A percentile compares a stretch with the other conserved stretches of the same genome.
Evolutionary conservation across 805 yeast species (phyloP).

Genomic region (Wickerhamiella sorbophila): DNA sequence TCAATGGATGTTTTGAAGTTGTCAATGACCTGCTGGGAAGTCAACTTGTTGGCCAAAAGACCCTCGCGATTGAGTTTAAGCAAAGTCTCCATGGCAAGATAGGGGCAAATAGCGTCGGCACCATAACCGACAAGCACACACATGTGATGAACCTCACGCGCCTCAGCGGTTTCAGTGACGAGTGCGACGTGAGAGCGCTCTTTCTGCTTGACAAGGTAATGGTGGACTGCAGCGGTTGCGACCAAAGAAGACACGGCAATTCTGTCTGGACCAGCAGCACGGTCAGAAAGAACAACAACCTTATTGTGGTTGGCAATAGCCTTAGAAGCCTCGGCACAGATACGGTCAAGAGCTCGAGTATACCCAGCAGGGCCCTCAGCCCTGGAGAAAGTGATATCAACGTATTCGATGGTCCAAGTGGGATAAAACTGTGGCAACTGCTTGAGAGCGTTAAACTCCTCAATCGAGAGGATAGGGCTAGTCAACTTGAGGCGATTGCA

Average conservation of each 20-base stretch:
- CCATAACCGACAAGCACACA: constrained; percentile 94
- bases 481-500: constrained; percentile 75
- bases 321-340: constrained; percentile 74
- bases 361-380: constrained; percentile 78
- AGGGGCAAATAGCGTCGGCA: constrained; percentile 92
- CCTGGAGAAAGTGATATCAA: constrained; percentile 81
- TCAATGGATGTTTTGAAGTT: constrained; percentile 80
- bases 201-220: constrained; percentile 86
- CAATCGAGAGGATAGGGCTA: constrained; percentile 66
- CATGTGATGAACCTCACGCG: constrained; percentile 92
- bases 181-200: constrained; percentile 92
- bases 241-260: constrained; percentile 75
- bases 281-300: constrained; percentile 66
- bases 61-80: constrained; percentile 73
- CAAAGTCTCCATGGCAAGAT: constrained; percentile 80
- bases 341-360: constrained; percentile 66
- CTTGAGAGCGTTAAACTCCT: constrained; percentile 61
- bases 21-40: constrained; percentile 46
- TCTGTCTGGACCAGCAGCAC: constrained; percentile 41
- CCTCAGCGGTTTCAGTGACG: constrained; percentile 88
- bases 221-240: constrained; percentile 96
- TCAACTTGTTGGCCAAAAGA: constrained; percentile 34
- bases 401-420: constrained; percentile 65
- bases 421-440: constrained; percentile 67
- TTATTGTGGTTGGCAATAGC: constrained; percentile 67